Evolutionary conservation across 2,329 filamentous ascomycete species (phyloP), one percentile per base, ranked within the genome.

Genomic region (Ceratocystis papillata): DNA sequence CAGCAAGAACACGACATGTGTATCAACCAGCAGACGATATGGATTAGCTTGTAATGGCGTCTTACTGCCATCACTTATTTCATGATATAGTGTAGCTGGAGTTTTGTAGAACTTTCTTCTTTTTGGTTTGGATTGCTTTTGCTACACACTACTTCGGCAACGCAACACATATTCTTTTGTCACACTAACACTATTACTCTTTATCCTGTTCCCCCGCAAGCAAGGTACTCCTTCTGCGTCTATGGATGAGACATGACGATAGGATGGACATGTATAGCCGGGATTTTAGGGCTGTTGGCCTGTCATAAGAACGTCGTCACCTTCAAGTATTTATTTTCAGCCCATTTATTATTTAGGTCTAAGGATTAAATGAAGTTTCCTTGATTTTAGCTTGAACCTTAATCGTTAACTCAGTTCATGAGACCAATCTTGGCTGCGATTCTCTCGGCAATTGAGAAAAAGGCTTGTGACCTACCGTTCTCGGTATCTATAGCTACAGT

Each of bases 401-500:
- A 12, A 65, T 53, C 33, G 64, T 37, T 60, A 66, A 66, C 17
- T 44, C 48, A 45, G 33, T 62, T 12, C 25, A 22, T 22, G 62
- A 77, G 67, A 41, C 71, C 71, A 68, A 85, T 77, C 71, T 79
- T 82, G 1, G 69, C 72, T 15, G 74, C 77, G 37, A 87, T 77
- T 30, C 76, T 74, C 65, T 81, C 77, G 1, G 89, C 89, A 73
- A 96, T 86, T 20, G 79, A 77, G 67, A 87, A 76, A 73, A 96
- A 99, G 0, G 86, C 84, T 64, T 79, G 77, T 0, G 89, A 87
- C 70, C 89, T 83, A 41, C 83, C 80, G 70, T 90, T 91, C 0
- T 85, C 80, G 6, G 93, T 90, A 74, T 96, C 90, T 1, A 90
- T 83, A 1, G 96, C 90, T 0, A 97, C 89, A 0, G 92, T 96